These are phyloP conservation scores for Ambrosia artemisiifolia DNA, from an alignment of 129 eudicot genomes.

Conservation along the genomic window DNA sequence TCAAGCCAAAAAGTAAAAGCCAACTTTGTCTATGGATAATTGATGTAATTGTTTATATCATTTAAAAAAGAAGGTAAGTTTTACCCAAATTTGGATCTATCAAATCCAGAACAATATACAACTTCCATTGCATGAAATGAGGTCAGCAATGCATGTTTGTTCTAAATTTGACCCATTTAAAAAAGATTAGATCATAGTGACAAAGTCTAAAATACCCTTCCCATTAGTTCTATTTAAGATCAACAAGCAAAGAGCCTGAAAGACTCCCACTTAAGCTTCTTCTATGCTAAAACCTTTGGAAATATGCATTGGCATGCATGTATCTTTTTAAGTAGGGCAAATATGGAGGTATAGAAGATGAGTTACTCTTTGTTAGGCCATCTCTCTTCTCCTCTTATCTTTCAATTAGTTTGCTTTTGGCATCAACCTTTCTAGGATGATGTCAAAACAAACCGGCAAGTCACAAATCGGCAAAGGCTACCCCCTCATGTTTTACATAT, in stretches of 20 bases:
- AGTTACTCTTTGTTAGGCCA: too few species aligned
- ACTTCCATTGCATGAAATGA: neutral
- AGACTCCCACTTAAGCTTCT: constrained; percentile 27
- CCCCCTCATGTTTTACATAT: constrained; percentile 11
- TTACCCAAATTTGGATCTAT: neutral
- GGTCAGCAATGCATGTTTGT: neutral
- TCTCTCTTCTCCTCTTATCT: too few species aligned
- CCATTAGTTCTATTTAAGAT: constrained; percentile 25
- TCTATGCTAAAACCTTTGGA: constrained; percentile 18
- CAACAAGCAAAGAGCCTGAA: constrained; percentile 28
- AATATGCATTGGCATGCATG: constrained; percentile 6
- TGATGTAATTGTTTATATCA: constrained; percentile 29
- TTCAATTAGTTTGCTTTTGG: too few species aligned
- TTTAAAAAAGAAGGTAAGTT: neutral
- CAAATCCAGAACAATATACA: neutral
- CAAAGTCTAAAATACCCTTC: constrained; percentile 27
- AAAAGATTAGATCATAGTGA: neutral
- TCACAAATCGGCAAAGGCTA: too few species aligned
- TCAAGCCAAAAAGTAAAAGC: constrained; percentile 26
- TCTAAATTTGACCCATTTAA: neutral
- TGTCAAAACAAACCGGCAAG: too few species aligned
- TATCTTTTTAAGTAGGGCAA: too few species aligned
- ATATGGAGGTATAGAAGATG: too few species aligned
- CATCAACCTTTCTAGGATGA: too few species aligned
- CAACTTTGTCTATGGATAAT: constrained; percentile 26